Base-by-base conservation (phyloP, 2,329 filamentous ascomycete genomes). In the Diaporthe citriasiana region DNA sequence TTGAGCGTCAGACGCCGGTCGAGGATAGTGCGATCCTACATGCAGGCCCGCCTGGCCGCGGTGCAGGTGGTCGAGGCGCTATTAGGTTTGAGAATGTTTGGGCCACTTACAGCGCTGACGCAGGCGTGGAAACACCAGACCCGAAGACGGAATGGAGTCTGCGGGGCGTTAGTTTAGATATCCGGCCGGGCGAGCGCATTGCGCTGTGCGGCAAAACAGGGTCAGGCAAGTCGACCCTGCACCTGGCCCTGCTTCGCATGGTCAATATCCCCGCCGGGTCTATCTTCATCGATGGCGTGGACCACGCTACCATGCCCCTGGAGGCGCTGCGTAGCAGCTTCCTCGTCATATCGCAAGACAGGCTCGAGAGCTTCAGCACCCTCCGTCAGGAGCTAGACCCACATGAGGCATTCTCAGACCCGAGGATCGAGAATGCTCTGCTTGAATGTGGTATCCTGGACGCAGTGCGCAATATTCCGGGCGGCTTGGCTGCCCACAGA, bases 271-370 rank as follows among this genome's bases (percentile, higher is more conserved):
- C 85, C 1, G 84, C 85, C 78, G 91, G 91, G 6, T 83, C 82
- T 3, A 92, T 93, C 56, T 77, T 87, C 4, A 87, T 93, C 69
- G 91, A 93, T 77, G 86, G 85, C 30, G 85, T 93, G 22, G 89
- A 93, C 76, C 88, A 92, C 45, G 84, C 89, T 0, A 85, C 86
- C 35, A 89, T 93, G 15, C 86, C 87, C 76, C 90, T 87, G 17
- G 88, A 92, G 78, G 84, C 87, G 0, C 85, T 93, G 0, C 89
- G 91, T 25, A 87, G 86, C 15, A 83, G 91, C n/a, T 84, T 93
- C 30, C 92, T 90, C 0, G 93, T 93, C 80, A 87, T 93, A 8
- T 90, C 91, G 0, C 91, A 93, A 79, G 91, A 93, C 68, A 84
- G 86, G 40, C 80, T 86, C 71, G 40, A 47, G 59, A 63, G 59